phyloP scores from a whole-genome alignment of 2,329 filamentous ascomycete species.

The Phoma sp. region DNA sequence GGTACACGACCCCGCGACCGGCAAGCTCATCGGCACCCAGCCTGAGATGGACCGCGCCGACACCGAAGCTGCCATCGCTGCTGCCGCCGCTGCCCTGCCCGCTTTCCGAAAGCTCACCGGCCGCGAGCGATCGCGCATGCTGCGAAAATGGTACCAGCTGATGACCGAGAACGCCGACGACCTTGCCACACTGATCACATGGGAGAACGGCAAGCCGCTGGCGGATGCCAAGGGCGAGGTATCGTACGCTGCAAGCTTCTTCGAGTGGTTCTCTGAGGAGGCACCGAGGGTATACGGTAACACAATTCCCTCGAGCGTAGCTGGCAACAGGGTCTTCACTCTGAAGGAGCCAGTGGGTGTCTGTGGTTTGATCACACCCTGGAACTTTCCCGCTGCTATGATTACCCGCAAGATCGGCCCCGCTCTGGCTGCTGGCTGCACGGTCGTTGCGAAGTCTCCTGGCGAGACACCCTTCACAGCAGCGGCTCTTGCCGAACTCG shows the following conservation, averaged over 20 bases:
- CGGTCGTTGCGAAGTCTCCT: conserved; percentile 88
- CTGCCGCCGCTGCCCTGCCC: conserved; percentile 77
- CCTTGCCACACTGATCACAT: conserved; percentile 80
- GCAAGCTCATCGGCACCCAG: conserved; percentile 78
- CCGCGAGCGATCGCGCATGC: conserved; percentile 73
- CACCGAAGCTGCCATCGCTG: conserved; percentile 79
- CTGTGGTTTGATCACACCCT: conserved; percentile 82
- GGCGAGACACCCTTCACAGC: conserved; percentile 92
- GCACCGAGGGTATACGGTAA: conserved; percentile 61
- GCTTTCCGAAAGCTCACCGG: conserved; percentile 74
- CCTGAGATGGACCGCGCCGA: conserved; percentile 84
- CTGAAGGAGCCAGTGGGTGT: conserved; percentile 85
- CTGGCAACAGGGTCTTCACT: conserved; percentile 77
- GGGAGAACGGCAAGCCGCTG: conserved; percentile 87
- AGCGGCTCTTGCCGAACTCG: conserved; percentile 85
- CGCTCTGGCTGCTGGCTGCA: conserved; percentile 91
- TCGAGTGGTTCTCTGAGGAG: conserved; percentile 51
- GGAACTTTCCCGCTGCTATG: conserved; percentile 74
- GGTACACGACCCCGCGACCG: conserved; percentile 82
- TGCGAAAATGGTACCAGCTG: conserved; percentile 82
- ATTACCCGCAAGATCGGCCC: conserved; percentile 61
- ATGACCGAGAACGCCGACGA: conserved; percentile 81
- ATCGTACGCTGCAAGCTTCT: conserved; percentile 49
- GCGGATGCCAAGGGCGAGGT: conserved; percentile 56
- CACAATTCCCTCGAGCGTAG: conserved; percentile 71